Conservation (phyloP, 2,329 filamentous ascomycete genomes). For the Rhexocercosporidium sp. region DNA sequence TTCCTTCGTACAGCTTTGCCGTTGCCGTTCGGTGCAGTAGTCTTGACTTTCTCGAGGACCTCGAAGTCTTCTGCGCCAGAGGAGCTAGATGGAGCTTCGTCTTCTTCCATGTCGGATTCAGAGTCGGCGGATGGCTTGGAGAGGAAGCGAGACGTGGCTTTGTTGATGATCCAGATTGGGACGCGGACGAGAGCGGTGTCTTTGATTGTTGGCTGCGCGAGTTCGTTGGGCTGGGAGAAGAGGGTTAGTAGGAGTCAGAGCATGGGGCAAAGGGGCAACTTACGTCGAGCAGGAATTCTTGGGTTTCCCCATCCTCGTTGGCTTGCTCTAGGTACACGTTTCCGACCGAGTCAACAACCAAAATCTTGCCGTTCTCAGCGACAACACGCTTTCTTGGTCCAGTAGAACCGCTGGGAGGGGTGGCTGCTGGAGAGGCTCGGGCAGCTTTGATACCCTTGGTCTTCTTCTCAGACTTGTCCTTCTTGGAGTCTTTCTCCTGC, state of each 20-base stretch:
- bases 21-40: conserved; percentile 37
- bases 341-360: conserved; percentile 89
- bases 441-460: conserved; percentile 53
- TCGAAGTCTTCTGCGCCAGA: conserved; percentile 68
- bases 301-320: conserved; percentile 81
- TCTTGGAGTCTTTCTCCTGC: conserved; percentile 84
- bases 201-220: conserved; percentile 74
- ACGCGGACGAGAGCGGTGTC: conserved; percentile 85
- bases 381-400: conserved; percentile 86
- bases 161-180: conserved; percentile 73
- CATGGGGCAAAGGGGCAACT: conserved; percentile 47
- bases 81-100: conserved; percentile 58
- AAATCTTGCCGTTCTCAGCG: conserved; percentile 92
- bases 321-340: conserved; percentile 95
- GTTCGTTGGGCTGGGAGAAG: conserved; percentile 71
- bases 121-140: conserved; percentile 45
- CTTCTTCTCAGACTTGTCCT: conserved; percentile 66
- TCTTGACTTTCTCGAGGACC: conserved; percentile 59
- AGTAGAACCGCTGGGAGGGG: conserved; percentile 60
- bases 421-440: conserved; percentile 46
- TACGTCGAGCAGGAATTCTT: conserved; percentile 88
- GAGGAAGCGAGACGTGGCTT: conserved; percentile 58
- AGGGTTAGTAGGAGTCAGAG: conserved; percentile 35
- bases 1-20: conserved; percentile 37
- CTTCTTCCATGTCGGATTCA: conserved; percentile 45